These are phyloP conservation scores for Bolboschoenoplectus hybrid DNA, from an alignment of 202 grass and related monocot genomes.

Conservation along the genomic window DNA sequence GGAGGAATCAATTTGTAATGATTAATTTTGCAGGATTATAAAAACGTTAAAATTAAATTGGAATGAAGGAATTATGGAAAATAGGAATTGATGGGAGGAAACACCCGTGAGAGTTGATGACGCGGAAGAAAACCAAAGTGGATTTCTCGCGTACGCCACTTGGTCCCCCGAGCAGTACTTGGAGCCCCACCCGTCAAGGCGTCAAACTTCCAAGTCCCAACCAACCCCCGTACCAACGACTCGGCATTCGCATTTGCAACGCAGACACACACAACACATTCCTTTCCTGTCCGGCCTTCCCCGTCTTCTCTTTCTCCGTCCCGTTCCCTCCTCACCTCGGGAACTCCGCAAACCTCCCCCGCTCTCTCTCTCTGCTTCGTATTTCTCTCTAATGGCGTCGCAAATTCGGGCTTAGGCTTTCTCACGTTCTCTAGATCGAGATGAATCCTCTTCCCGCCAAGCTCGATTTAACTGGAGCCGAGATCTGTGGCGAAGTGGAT, in stretches of 20 bases:
- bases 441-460: conserved; percentile 35
- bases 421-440: neutral
- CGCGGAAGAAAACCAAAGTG: neutral
- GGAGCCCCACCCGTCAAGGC: neutral
- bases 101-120: neutral
- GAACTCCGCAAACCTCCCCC: conserved; percentile 6
- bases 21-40: no score
- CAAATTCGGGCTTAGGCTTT: conserved; percentile 8
- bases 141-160: conserved; percentile 8
- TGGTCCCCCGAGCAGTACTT: conserved; percentile 16
- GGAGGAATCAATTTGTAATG: no score
- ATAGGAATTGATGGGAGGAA: no score
- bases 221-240: neutral
- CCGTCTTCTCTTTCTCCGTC: neutral
- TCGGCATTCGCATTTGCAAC: neutral
- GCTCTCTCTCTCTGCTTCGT: neutral
- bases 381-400: neutral
- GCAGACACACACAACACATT: neutral
- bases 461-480: conserved; percentile 69
- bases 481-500: conserved; percentile 60
- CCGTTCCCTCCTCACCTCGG: neutral
- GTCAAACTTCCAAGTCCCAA: neutral
- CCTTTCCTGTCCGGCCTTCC: neutral
- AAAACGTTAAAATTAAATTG: neutral
- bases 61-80: neutral